Conservation (phyloP, 306 rosid genomes). For the Cyamopsis tetragonoloba region DNA sequence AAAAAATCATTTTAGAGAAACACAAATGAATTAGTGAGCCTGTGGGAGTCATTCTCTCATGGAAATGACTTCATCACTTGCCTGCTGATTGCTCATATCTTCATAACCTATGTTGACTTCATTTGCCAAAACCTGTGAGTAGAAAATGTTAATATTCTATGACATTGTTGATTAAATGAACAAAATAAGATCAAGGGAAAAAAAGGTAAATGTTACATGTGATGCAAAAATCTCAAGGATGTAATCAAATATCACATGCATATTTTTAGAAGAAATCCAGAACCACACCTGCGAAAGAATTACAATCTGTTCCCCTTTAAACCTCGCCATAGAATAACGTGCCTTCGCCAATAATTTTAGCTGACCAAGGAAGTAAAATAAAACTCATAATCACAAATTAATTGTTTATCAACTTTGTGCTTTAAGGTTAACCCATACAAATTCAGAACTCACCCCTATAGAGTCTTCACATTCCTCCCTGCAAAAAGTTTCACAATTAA, state of each 20-base stretch:
- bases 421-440: neutral
- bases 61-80: slow-evolving; percentile 43
- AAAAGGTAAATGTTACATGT: neutral
- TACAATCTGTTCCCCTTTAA: slow-evolving; percentile 91
- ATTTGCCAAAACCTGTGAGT: slow-evolving; percentile 72
- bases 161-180: neutral
- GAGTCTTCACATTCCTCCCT: slow-evolving; percentile 94
- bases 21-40: neutral
- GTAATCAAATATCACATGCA: slow-evolving; percentile 14
- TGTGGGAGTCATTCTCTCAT: neutral
- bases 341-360: slow-evolving; percentile 82
- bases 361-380: slow-evolving; percentile 40
- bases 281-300: slow-evolving; percentile 81
- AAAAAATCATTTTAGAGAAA: slow-evolving; percentile 10
- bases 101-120: slow-evolving; percentile 93
- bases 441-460: slow-evolving; percentile 66
- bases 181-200: neutral
- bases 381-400: slow-evolving; percentile 18
- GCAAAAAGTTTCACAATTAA: slow-evolving; percentile 33
- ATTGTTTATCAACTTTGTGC: neutral
- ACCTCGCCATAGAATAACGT: slow-evolving; percentile 80
- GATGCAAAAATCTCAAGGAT: slow-evolving; percentile 4
- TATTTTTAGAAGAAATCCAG: slow-evolving; percentile 24
- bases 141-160: slow-evolving; percentile 1
- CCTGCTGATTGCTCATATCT: slow-evolving; percentile 96